Conservation (phyloP, 441 rosid species). For the Adansonia grandidieri region DNA sequence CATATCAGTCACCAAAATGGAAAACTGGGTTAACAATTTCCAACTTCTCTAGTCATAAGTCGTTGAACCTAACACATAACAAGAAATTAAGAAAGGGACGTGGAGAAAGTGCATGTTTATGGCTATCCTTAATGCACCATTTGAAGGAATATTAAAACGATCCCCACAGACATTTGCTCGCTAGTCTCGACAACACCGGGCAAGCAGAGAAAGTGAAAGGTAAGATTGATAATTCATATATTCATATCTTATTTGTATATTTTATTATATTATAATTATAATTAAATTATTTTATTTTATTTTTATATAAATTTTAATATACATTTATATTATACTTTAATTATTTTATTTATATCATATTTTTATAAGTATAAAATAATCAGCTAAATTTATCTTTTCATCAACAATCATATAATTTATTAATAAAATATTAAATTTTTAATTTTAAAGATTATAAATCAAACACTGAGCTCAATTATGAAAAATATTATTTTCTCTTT, state of each 20-base stretch:
- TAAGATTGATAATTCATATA: not conserved
- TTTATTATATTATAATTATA: too few species aligned
- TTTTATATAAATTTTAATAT: too few species aligned
- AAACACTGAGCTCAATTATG: too few species aligned
- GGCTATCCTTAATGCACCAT: slow-evolving; percentile 7
- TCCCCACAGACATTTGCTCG: slow-evolving; percentile 23
- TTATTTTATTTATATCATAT: too few species aligned
- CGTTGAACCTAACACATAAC: slow-evolving; percentile 15
- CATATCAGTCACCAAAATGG: slow-evolving; percentile 20
- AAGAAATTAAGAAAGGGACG: not conserved
- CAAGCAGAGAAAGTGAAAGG: not conserved
- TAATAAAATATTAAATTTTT: too few species aligned
- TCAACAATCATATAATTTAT: too few species aligned
- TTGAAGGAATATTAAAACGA: not conserved
- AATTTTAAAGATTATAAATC: too few species aligned
- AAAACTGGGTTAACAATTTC: not conserved
- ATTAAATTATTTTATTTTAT: too few species aligned
- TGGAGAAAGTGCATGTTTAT: not conserved
- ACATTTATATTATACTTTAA: too few species aligned
- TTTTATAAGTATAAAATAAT: too few species aligned
- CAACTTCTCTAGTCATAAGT: slow-evolving; percentile 24
- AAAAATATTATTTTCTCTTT: not conserved
- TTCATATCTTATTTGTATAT: too few species aligned
- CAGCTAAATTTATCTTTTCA: too few species aligned
- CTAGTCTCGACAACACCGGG: not conserved